These are phyloP conservation scores for Allium cepa DNA, from an alignment of 106 monocot species.

Conservation along the genomic window DNA sequence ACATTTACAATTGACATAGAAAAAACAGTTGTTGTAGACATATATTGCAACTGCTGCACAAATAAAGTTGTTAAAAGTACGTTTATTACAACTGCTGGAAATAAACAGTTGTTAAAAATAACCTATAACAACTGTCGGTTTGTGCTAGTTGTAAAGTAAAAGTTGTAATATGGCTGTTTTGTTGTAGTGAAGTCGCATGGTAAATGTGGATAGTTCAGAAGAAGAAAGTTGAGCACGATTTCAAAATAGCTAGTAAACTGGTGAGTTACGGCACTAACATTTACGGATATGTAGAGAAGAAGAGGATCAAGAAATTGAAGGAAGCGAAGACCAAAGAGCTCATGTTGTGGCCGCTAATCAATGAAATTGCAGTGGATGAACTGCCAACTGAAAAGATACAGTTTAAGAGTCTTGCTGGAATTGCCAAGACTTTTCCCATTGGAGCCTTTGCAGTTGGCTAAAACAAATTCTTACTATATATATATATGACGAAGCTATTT, in stretches of 20 bases:
- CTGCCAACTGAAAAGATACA: slow-evolving; percentile 27
- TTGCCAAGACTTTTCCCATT: slow-evolving; percentile 37
- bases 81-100: too few relatives aligned
- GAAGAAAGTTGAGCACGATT: slow-evolving; percentile 34
- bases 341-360: slow-evolving; percentile 28
- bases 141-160: too few relatives aligned
- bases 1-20: too few relatives aligned
- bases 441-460: slow-evolving; percentile 31
- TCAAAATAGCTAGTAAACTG: slow-evolving; percentile 26
- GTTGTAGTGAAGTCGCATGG: too few relatives aligned
- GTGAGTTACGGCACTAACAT: slow-evolving; percentile 40
- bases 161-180: too few relatives aligned
- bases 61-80: too few relatives aligned
- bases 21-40: too few relatives aligned
- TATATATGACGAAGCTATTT: too few relatives aligned
- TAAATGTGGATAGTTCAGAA: slow-evolving; percentile 38
- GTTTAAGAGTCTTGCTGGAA: slow-evolving; percentile 38
- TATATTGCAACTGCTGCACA: too few relatives aligned
- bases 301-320: slow-evolving; percentile 30
- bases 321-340: slow-evolving; percentile 45
- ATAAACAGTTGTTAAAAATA: too few relatives aligned
- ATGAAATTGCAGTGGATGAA: slow-evolving; percentile 29
- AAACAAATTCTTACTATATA: background rate
- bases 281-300: slow-evolving; percentile 17
- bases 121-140: too few relatives aligned